Base-by-base conservation (phyloP, 2,329 filamentous ascomycete genomes). In the Tolypocladium tropicale region DNA sequence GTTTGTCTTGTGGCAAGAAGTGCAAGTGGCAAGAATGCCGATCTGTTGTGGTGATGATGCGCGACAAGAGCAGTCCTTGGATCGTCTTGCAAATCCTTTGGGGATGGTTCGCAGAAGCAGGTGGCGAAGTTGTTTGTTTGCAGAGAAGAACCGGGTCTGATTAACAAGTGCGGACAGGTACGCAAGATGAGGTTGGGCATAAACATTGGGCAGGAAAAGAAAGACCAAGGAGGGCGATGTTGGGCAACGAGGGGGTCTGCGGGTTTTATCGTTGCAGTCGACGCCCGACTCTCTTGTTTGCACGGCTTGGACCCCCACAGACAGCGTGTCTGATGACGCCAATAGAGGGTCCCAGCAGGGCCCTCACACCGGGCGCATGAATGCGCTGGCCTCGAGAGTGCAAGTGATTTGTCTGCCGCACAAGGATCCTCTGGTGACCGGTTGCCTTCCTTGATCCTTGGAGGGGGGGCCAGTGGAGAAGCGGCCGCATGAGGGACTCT, bases 341-440 rank as follows among this genome's bases (percentile, higher is more conserved):
- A 57, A 57, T 54, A 36, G 56, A 53, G 16, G 43, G 34, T 33
- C 46, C 28, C 14, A 32, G 28, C 51, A 53, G 36, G 54, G 75
- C 68, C 75, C 70, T 76, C 72, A 74, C 75, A 76, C 65, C 70
- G 74, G 74, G 68, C 71, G 74, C 69, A 73, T 67, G 65, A 70
- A 69, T 78, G 76, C 72, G 77, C 66, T 78, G 77, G 74, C 76
- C 70, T 63, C 63, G 61, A 63, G 64, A 58, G 72, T 72, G 67
- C 67, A 59, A 65, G 61, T 67, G 62, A 77, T 76, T 64, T 62
- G 57, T 56, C 58, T 64, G 63, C 60, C 46, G 39, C 58, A 64
- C 69, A 72, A 65, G 70, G 69, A 63, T 70, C 57, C 48, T 57
- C 46, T 61, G 55, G 59, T 64, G 61, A 72, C 68, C 70, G 71